Conservation (phyloP, 352 stramenopile species). For the Globisporangium iwayamae region DNA sequence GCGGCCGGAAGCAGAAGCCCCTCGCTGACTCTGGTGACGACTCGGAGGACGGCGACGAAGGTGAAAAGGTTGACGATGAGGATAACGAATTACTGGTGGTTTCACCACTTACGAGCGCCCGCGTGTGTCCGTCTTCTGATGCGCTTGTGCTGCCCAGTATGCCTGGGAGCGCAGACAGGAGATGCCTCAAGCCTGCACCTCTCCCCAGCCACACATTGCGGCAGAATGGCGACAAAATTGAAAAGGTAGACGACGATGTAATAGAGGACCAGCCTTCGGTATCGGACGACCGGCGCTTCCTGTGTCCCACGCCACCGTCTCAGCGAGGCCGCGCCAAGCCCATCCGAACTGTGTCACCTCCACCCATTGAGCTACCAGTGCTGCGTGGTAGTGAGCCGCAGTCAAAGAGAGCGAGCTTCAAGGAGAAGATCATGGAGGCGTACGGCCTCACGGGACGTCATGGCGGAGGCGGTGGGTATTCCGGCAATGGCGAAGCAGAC, state of each 20-base stretch:
- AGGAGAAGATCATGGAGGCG: constrained; percentile 9
- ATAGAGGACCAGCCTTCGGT: not conserved
- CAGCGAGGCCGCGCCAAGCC: constrained; percentile 3
- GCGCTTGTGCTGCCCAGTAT: constrained; percentile 16
- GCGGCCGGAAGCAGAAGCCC: not conserved
- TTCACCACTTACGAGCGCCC: not conserved
- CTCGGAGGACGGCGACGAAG: constrained; percentile 5
- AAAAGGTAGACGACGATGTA: not conserved
- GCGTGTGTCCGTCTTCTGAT: not conserved
- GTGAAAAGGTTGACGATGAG: not conserved
- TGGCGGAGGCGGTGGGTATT: not conserved
- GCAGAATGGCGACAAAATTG: not conserved
- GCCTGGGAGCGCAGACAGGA: constrained; percentile 14
- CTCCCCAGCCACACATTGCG: not conserved
- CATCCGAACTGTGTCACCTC: not conserved
- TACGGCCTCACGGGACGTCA: not conserved
- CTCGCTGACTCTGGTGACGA: not conserved
- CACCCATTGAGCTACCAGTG: constrained; percentile 6
- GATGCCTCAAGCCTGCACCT: not conserved
- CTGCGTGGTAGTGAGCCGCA: not conserved
- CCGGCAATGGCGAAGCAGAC: constrained; percentile 19
- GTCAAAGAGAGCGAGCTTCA: not conserved
- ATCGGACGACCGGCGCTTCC: not conserved
- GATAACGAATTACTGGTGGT: not conserved
- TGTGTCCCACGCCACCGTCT: constrained; percentile 9